Evolutionary conservation across 1,139 yeast species (phyloP), one percentile per base, ranked within the genome.

Genomic region (Debaryomycetaceae sp.): DNA sequence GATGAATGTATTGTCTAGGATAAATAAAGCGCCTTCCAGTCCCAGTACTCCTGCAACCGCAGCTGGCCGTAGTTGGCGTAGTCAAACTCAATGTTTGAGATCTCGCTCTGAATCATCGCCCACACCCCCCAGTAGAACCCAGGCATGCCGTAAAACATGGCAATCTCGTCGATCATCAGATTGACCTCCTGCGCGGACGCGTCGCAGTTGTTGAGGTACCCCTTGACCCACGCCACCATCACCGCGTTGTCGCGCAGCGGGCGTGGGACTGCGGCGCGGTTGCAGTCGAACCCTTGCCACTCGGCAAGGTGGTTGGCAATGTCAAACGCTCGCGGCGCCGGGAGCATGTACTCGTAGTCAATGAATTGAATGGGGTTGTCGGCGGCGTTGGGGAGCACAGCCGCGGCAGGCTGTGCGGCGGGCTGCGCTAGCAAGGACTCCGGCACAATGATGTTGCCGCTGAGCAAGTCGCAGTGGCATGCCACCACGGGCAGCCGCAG

Each of bases 101-200:
- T 75, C 37, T 71, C 71, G 39, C 82, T 71, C 51, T 83, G 94
- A 36, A 83, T 81, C 43, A 78, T 79, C 2, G 89, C 78, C 94
- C 94, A 83, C 10, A 83, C 66, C 3, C 91, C 91, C 93, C 93
- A 83, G 53, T 80, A 83, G 44, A 83, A 78, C 1, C 93, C 93
- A 0, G 93, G 93, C 56, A 83, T 59, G 1, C 93, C 93, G 60
- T 80, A 83, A 61, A 75, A 81, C 4, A 66, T 53, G 6, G 63
- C 56, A 16, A 83, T 66, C 51, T 83, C 89, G 14, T 62, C 55
- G 21, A 82, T 71, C 23, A 82, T 45, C 1, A 32, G 38, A 16
- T 49, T 43, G 1, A 66, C 50, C 28, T 50, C 51, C 15, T 48
- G 49, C 3, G 39, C 33, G 7, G 50, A 20, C 2, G 61, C 64